Evolutionary conservation across 2,329 filamentous ascomycete species (phyloP).

Genomic region (Bipolaris victoriae): DNA sequence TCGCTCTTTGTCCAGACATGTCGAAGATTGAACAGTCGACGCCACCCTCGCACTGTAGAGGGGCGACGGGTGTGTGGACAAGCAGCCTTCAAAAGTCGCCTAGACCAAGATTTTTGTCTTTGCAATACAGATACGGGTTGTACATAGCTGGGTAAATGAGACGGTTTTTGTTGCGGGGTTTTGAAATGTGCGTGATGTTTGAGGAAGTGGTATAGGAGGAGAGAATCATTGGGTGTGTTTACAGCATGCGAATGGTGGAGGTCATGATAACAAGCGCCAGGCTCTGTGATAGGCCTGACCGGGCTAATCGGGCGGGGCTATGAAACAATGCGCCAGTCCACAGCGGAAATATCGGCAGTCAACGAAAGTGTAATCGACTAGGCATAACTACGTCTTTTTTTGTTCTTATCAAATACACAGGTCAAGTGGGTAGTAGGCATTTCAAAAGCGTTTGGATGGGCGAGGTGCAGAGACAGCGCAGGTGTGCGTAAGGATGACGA

Average conservation of each 20-base stretch:
- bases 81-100: constrained; percentile 41
- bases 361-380: too few species aligned
- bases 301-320: neutral
- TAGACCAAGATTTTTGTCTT: constrained; percentile 43
- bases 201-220: neutral
- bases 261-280: neutral
- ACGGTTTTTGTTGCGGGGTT: too few species aligned
- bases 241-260: neutral
- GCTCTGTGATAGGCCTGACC: neutral
- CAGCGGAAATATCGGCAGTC: too few species aligned
- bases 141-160: constrained; percentile 23
- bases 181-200: neutral
- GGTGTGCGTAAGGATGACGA: constrained; percentile 19
- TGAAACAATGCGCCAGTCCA: neutral
- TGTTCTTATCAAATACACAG: too few species aligned
- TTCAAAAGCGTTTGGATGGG: too few species aligned
- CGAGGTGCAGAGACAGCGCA: neutral
- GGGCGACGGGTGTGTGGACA: constrained; percentile 26
- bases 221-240: neutral
- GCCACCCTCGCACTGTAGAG: constrained; percentile 27
- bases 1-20: constrained; percentile 14
- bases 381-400: too few species aligned
- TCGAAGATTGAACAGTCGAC: constrained; percentile 33
- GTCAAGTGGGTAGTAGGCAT: too few species aligned
- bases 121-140: constrained; percentile 47